phyloP scores from a whole-genome alignment of 164 flowering plant genomes.

The Vitis vinifera region DNA sequence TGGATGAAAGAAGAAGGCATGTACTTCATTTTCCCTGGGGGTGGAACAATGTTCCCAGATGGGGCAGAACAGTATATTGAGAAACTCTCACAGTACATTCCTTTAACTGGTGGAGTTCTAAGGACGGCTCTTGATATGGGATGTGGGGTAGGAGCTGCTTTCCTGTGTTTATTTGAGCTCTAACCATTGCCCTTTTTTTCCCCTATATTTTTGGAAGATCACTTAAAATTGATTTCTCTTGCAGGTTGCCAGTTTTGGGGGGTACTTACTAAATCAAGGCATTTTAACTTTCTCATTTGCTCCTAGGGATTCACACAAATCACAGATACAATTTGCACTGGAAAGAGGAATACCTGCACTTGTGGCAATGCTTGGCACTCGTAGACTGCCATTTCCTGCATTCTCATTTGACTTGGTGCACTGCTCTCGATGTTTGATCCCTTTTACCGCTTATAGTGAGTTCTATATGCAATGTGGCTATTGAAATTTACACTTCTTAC shows the following conservation, averaged over 20 bases:
- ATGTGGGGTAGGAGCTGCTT: slow-evolving; percentile 77
- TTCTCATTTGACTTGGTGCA: slow-evolving; percentile 89
- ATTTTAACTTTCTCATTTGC: slow-evolving; percentile 93
- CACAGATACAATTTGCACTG: slow-evolving; percentile 93
- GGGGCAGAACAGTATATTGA: slow-evolving; percentile 89
- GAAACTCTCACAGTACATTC: slow-evolving; percentile 86
- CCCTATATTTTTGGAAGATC: slow-evolving; percentile 1
- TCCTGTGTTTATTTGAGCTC: slow-evolving; percentile 3
- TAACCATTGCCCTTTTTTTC: background rate
- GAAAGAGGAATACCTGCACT: slow-evolving; percentile 96
- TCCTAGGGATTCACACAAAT: slow-evolving; percentile 96
- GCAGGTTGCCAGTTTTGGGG: slow-evolving; percentile 99
- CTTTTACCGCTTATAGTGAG: slow-evolving; percentile 96
- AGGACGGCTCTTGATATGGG: slow-evolving; percentile 99
- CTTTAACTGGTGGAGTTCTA: slow-evolving; percentile 60
- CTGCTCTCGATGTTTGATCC: slow-evolving; percentile 94
- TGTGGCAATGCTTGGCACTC: slow-evolving; percentile 99
- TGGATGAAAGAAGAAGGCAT: slow-evolving; percentile 95
- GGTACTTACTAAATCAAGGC: slow-evolving; percentile 63
- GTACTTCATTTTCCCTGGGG: slow-evolving; percentile 90
- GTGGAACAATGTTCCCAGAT: slow-evolving; percentile 98
- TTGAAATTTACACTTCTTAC: background rate
- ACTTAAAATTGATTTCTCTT: slow-evolving; percentile 9
- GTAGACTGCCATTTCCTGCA: slow-evolving; percentile 90
- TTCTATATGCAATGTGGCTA: slow-evolving; percentile 8